Evolutionary conservation across 2,329 filamentous ascomycete species (phyloP).

Genomic region (Monosporascus ibericus): DNA sequence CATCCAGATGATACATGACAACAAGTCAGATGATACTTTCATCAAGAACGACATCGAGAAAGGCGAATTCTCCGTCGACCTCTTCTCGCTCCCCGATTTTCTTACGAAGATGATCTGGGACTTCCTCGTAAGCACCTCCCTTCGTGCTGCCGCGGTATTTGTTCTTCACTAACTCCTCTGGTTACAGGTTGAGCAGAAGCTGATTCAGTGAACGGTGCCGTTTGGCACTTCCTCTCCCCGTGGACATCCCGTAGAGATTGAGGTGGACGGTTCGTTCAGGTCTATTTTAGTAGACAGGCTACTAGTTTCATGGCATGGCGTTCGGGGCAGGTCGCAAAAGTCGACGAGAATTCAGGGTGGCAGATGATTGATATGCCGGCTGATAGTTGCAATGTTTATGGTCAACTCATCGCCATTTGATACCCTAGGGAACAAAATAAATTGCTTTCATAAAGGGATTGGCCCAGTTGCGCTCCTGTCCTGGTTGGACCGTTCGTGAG

Average conservation of each 20-base stretch:
- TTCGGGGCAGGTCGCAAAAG: not conserved
- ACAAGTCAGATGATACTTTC: conserved; percentile 90
- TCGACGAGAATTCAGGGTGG: not conserved
- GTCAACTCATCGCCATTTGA: not conserved
- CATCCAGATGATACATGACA: conserved; percentile 96
- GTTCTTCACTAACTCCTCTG: conserved; percentile 4
- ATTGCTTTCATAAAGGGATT: too few relatives aligned
- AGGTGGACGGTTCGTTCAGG: conserved; percentile 9
- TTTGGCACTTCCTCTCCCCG: not conserved
- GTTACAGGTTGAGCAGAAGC: conserved; percentile 22
- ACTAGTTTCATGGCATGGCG: not conserved
- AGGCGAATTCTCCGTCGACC: conserved; percentile 95
- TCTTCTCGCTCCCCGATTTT: conserved; percentile 90
- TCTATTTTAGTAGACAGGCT: not conserved
- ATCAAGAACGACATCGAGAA: conserved; percentile 96
- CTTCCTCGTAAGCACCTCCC: conserved; percentile 47
- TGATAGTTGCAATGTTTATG: not conserved
- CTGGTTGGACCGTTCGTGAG: too few relatives aligned
- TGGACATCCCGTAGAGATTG: conserved; percentile 2
- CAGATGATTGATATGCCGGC: not conserved
- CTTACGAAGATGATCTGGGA: conserved; percentile 96
- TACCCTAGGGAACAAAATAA: not conserved
- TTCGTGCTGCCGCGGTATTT: not conserved
- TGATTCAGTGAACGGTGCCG: conserved; percentile 9
- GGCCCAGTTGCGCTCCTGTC: too few relatives aligned